Conservation (phyloP, 768 basidiomycete species). For the Lentinula edodes region DNA sequence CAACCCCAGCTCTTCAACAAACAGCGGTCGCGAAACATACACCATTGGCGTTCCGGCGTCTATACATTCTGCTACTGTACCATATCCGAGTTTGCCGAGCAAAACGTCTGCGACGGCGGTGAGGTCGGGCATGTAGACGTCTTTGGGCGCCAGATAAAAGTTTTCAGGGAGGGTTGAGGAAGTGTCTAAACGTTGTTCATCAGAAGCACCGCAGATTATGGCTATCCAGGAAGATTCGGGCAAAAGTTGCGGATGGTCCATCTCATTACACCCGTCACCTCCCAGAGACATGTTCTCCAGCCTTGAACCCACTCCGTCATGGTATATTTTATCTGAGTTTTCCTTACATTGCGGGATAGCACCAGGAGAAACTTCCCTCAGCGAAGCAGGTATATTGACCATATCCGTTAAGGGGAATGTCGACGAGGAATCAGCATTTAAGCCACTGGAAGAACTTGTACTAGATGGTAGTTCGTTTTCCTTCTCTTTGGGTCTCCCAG, state of each 20-base stretch:
- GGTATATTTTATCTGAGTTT: not conserved
- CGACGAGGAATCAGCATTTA: constrained; percentile 8
- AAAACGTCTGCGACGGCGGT: constrained; percentile 70
- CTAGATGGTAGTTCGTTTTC: not conserved
- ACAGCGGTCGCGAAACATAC: constrained; percentile 74
- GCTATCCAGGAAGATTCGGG: constrained; percentile 75
- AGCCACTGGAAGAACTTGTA: not conserved
- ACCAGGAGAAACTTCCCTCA: not conserved
- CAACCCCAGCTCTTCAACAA: constrained; percentile 78
- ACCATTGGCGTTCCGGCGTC: constrained; percentile 75
- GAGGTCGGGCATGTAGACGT: constrained; percentile 81
- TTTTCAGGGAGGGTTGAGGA: constrained; percentile 47
- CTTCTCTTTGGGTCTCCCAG: constrained; percentile 1
- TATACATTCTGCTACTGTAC: constrained; percentile 75
- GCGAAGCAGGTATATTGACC: not conserved
- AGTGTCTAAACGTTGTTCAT: constrained; percentile 41
- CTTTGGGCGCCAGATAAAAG: constrained; percentile 71
- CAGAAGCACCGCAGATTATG: constrained; percentile 70
- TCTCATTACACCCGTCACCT: constrained; percentile 11
- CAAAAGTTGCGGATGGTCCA: constrained; percentile 38
- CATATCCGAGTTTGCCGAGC: constrained; percentile 79
- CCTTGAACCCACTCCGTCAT: not conserved
- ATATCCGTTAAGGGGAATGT: constrained; percentile 21
- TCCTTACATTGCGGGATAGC: not conserved
- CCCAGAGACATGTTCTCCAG: not conserved